These are phyloP conservation scores for Calonectria multiphialidica DNA, from an alignment of 2,329 filamentous ascomycete genomes.

Conservation along the genomic window DNA sequence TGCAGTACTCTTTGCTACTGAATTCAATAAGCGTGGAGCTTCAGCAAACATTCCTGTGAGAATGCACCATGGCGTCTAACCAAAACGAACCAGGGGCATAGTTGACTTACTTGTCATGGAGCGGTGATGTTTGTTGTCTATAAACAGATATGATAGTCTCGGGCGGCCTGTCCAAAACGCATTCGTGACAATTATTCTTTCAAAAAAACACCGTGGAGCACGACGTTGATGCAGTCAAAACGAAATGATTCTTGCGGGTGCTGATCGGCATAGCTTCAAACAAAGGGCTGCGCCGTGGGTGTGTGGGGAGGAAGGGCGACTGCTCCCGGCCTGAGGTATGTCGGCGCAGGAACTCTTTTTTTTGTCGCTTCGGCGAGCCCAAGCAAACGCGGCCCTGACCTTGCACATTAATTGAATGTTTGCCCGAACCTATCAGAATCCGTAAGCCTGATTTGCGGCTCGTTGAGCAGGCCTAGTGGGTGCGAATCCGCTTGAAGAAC, in stretches of 20 bases:
- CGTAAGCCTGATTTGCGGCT: slow-evolving; percentile 49
- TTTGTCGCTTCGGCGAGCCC: slow-evolving; percentile 8
- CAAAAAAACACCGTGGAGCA: background rate
- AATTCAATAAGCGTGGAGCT: slow-evolving; percentile 7
- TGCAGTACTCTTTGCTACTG: background rate
- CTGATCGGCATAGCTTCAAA: slow-evolving; percentile 23
- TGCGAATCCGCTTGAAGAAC: slow-evolving; percentile 44
- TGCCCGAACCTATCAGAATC: slow-evolving; percentile 46
- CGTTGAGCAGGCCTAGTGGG: slow-evolving; percentile 44
- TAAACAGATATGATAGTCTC: background rate
- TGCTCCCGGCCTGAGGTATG: slow-evolving; percentile 7
- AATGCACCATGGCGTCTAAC: slow-evolving; percentile 1
- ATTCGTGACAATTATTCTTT: slow-evolving; percentile 14
- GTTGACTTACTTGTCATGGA: background rate
- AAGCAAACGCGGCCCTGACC: slow-evolving; percentile 7
- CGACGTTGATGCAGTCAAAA: slow-evolving; percentile 13
- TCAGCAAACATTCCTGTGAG: slow-evolving; percentile 1
- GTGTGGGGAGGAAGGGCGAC: slow-evolving; percentile 19
- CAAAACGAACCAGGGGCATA: background rate
- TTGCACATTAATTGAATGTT: slow-evolving; percentile 40
- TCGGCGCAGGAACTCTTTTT: slow-evolving; percentile 5
- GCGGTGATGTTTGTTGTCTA: slow-evolving; percentile 8
- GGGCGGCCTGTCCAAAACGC: background rate
- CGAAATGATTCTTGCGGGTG: slow-evolving; percentile 14
- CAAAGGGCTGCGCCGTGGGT: slow-evolving; percentile 20